Percentiles rank a stretch among this genome's conserved stretches.
phyloP scores from a whole-genome alignment of 1,284 basidiomycete species.

The Ustilago xerochloae region DNA sequence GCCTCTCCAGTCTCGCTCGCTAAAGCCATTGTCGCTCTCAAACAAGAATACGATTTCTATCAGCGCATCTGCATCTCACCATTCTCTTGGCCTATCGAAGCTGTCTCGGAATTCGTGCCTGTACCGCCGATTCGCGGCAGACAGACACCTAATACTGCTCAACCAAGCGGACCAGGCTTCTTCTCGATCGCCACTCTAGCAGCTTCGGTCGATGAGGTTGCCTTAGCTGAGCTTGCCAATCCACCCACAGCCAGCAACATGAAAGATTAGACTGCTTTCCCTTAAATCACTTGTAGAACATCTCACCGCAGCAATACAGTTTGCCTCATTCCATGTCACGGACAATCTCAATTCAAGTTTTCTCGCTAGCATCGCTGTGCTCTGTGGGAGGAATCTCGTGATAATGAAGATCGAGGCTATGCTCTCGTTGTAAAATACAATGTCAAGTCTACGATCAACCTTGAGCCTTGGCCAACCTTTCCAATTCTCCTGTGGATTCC shows the following conservation, averaged over 20 bases:
- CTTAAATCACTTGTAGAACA: neutral
- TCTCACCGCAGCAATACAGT: neutral
- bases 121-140: neutral
- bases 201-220: constrained; percentile 12
- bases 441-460: too few species aligned
- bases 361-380: too few species aligned
- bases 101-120: constrained; percentile 19
- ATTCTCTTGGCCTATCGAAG: constrained; percentile 35
- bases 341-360: too few species aligned
- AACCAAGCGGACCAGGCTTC: neutral
- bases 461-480: neutral
- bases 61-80: constrained; percentile 36
- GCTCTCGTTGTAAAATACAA: too few species aligned
- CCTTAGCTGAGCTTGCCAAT: constrained; percentile 5
- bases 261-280: neutral
- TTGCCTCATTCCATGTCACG: neutral
- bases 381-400: too few species aligned
- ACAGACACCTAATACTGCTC: neutral
- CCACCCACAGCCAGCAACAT: neutral
- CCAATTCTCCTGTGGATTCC: neutral
- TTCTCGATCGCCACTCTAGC: constrained; percentile 24
- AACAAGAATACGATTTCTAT: constrained; percentile 18
- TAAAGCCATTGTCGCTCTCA: constrained; percentile 22
- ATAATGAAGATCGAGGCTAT: too few species aligned
- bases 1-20: constrained; percentile 10